Percentiles rank a stretch among this genome's conserved stretches.
Conservation (phyloP, 2,329 filamentous ascomycete genomes). For the Orbilia oligospora region DNA sequence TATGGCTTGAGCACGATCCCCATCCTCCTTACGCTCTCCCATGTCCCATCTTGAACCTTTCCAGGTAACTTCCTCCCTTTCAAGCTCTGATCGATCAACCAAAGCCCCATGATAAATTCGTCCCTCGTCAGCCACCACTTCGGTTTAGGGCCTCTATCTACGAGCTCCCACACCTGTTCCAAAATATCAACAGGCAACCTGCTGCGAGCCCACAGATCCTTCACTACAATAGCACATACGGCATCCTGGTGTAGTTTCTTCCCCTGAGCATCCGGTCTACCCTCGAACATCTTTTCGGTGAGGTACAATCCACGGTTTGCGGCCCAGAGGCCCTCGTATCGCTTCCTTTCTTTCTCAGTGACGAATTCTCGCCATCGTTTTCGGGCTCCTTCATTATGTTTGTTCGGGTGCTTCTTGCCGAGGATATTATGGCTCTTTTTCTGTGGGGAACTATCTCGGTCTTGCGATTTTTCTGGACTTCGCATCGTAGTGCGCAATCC, state of each 20-base stretch:
- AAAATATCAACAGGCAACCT: conserved; percentile 78
- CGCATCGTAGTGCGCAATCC: conserved; percentile 54
- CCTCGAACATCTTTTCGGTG: conserved; percentile 62
- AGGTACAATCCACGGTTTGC: conserved; percentile 77
- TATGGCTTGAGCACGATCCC: conserved; percentile 64
- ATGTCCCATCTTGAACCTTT: conserved; percentile 80
- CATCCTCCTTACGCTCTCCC: conserved; percentile 75
- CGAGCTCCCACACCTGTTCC: conserved; percentile 82
- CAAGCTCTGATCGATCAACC: conserved; percentile 85
- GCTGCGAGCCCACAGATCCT: conserved; percentile 82
- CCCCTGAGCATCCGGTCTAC: conserved; percentile 58
- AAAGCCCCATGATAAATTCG: conserved; percentile 86
- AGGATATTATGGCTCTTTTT: conserved; percentile 66
- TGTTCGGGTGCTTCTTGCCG: conserved; percentile 77
- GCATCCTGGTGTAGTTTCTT: conserved; percentile 67
- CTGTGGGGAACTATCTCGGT: conserved; percentile 36
- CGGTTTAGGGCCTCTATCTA: conserved; percentile 71
- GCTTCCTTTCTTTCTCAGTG: conserved; percentile 79
- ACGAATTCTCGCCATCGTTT: conserved; percentile 83
- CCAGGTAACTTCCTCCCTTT: conserved; percentile 82
- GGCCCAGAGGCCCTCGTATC: conserved; percentile 88
- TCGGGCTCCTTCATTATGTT: conserved; percentile 81
- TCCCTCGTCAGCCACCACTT: conserved; percentile 75
- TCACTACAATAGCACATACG: conserved; percentile 78
- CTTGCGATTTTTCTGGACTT: conserved; percentile 41